Evolutionary conservation across 106 monocot genomes (phyloP), one percentile per base, ranked within the genome.

Genomic region (Allium cepa): DNA sequence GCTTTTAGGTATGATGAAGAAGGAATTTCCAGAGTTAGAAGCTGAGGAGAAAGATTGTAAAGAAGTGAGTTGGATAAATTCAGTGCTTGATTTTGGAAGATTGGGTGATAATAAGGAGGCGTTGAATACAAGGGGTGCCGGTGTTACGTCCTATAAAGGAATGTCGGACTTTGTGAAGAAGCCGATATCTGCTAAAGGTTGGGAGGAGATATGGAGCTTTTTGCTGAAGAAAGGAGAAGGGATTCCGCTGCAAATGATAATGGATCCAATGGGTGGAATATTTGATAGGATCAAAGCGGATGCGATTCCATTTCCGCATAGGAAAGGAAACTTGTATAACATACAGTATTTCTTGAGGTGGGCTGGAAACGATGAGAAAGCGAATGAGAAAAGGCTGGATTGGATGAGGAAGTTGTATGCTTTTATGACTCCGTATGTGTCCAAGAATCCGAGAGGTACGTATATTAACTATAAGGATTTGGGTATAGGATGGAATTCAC

Each of bases 311-410:
- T 83, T 58, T 52, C 79, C 83, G 8, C 69, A 76, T 51, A 79
- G 79, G 67, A 58, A 72, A 48, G 79, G 82, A 18, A 59, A 75
- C 15, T 66, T 83, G 58, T 79, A 64, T 67, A 72, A 57, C 26
- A 17, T 83, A 16, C 68, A 69, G 7, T 79, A 76, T 55, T 58
- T 68, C 8, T 50, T 72, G 4, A n/a, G 15, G 4, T 79, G 83
- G 83, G 2, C 17, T 15, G 67, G 67, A 14, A n/a, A 68, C 1
- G 66, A 49, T 7, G 50, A 67, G 67, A 59, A 60, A 18, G 66
- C 36, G 11, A 48, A 10, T 9, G 10, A 67, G 14, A 66, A 47
- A 67, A 48, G 59, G 17, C 14, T 74, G 51, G 50, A 47, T 59
- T 66, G 66, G 74, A 57, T 66, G 59, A 58, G 50, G 14, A 65